Evolutionary conservation across 257 asterid genomes (phyloP), one percentile per base, ranked within the genome.

Genomic region (Fraxinus cuspidata): DNA sequence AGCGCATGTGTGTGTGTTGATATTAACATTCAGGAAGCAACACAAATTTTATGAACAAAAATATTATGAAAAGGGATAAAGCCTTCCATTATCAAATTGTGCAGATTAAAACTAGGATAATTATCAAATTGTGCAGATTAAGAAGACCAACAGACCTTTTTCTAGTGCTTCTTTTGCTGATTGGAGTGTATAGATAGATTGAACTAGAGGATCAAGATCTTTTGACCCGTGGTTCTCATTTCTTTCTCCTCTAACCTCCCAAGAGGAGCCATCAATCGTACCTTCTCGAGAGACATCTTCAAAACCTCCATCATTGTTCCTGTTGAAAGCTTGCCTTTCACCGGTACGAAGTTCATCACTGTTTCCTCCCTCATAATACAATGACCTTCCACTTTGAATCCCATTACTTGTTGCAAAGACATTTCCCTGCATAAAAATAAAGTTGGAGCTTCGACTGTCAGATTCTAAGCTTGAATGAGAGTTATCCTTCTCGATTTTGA

Each of bases 401-500:
- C 92, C 87, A 72, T 92, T 89, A 80, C 85, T 89, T 42, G 86
- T 66, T 18, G 51, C 83, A 72, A 83, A 86, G 79, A 73, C 74
- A 70, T 53, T 82, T 73, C 90, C 97, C 97, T 89, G 97, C 94
- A 85, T 67, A 85, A 87, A 94, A 70, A 90, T 82, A 86, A 88
- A 88, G 87, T 86, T 81, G 86, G 91, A 65, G 88, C 97, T 90
- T 81, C 82, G 87, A 78, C 89, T 90, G 93, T 94, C 96, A 88
- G 97, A 92, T 83, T 92, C 97, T 92, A 90, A 58, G 87, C 97
- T 90, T 94, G 96, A 94, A 86, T 87, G 95, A 85, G 96, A 92
- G 91, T 86, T 89, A 83, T 89, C 93, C 88, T 89, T 90, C 94
- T 90, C 96, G 88, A 90, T 88, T 87, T 92, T 92, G 92, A 92